phyloP scores from a whole-genome alignment of 78 protist species.

The Dictyostelium purpureum region DNA sequence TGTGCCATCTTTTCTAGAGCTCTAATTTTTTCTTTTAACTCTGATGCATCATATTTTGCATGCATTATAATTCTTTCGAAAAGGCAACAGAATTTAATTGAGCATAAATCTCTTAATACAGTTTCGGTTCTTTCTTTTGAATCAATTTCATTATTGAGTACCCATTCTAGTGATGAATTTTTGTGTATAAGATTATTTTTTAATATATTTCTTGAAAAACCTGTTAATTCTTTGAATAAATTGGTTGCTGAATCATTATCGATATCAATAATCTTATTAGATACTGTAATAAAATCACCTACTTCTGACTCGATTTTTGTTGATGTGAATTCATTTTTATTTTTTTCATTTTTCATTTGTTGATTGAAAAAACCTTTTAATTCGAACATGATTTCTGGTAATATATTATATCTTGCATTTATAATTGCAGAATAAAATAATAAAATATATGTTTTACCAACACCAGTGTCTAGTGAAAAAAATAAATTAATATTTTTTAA shows the following conservation, averaged over 20 bases:
- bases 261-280: neutral
- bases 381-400: conserved; percentile 21
- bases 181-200: too few species aligned
- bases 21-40: neutral
- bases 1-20: neutral
- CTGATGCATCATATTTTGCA: conserved; percentile 1
- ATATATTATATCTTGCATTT: neutral
- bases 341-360: neutral
- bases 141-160: neutral
- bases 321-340: neutral
- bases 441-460: conserved; percentile 66
- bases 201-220: neutral
- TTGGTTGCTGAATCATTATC: neutral
- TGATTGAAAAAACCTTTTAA: neutral
- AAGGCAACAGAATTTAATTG: neutral
- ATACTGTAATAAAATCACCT: neutral
- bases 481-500: too few species aligned
- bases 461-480: too few species aligned
- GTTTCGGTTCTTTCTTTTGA: neutral
- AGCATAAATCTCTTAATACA: neutral
- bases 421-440: conserved; percentile 22
- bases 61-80: conserved; percentile 70
- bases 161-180: neutral
- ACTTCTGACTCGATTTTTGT: neutral
- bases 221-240: neutral